Evolutionary conservation across 2,329 filamentous ascomycete genomes (phyloP).

Genomic region (Nannizziopsis barbatae): DNA sequence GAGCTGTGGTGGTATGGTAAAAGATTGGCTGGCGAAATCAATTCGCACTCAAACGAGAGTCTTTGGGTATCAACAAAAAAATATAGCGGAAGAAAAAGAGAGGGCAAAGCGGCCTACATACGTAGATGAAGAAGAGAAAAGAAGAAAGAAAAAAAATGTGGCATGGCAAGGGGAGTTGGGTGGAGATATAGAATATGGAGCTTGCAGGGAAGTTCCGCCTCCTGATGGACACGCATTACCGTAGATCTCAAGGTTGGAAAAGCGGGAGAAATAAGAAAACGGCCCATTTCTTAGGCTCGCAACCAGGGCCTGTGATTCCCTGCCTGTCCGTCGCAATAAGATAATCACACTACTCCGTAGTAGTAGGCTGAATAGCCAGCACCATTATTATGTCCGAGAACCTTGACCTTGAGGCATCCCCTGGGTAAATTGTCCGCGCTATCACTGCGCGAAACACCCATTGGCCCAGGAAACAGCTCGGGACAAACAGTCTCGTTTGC

Average conservation of each 20-base stretch:
- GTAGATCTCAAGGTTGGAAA: background rate
- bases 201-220: constrained; percentile 1
- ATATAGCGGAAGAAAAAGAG: constrained; percentile 13
- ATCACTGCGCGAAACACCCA: background rate
- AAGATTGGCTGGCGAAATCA: constrained; percentile 26
- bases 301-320: background rate
- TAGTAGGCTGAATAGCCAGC: background rate
- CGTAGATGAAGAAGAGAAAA: constrained; percentile 11
- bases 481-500: too few species aligned
- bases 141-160: constrained; percentile 15
- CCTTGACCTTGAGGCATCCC: background rate
- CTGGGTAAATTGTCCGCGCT: background rate
- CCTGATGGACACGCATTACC: background rate
- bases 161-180: constrained; percentile 7
- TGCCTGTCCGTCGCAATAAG: background rate
- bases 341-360: too few species aligned
- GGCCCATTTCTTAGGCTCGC: constrained; percentile 1
- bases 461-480: too few species aligned
- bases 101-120: background rate
- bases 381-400: constrained; percentile 5
- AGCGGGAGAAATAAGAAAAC: background rate
- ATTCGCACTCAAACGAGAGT: constrained; percentile 24
- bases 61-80: constrained; percentile 10
- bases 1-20: constrained; percentile 8
- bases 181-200: constrained; percentile 4